A percentile compares a stretch with the other conserved stretches of the same genome.
These are phyloP conservation scores for Phytophthora hibernalis DNA, from an alignment of 352 stramenopile species.

Conservation along the genomic window DNA sequence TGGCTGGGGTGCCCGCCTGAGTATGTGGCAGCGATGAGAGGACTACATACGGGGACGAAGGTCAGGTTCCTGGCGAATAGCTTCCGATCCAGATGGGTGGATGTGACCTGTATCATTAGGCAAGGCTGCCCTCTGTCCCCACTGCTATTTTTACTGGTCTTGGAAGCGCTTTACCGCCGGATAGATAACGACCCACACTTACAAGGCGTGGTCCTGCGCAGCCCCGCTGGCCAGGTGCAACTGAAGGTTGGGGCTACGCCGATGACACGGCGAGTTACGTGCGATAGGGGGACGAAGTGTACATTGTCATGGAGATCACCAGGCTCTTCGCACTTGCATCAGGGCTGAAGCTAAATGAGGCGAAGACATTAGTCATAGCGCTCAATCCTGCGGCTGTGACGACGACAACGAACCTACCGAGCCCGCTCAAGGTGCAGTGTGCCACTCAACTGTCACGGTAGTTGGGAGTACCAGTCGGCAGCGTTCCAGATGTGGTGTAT, in stretches of 20 bases:
- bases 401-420: not conserved
- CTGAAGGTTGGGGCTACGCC: not conserved
- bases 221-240: no score
- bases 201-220: no score
- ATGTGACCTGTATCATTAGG: no score
- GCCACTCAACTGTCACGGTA: not conserved
- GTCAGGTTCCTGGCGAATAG: no score
- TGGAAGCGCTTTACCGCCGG: no score
- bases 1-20: no score
- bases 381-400: not conserved
- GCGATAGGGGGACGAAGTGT: not conserved
- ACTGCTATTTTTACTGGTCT: no score
- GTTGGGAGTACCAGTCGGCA: not conserved
- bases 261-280: not conserved
- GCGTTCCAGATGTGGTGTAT: not conserved
- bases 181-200: no score
- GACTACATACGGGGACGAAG: no score
- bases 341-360: not conserved
- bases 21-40: no score
- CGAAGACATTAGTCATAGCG: not conserved
- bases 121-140: no score
- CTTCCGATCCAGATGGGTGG: no score
- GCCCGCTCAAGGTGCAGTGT: not conserved
- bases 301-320: not conserved
- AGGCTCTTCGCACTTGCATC: not conserved